A percentile compares a stretch with the other conserved stretches of the same genome.
Evolutionary conservation across 306 rosid species (phyloP).

Genomic region (Quillaja saponaria): DNA sequence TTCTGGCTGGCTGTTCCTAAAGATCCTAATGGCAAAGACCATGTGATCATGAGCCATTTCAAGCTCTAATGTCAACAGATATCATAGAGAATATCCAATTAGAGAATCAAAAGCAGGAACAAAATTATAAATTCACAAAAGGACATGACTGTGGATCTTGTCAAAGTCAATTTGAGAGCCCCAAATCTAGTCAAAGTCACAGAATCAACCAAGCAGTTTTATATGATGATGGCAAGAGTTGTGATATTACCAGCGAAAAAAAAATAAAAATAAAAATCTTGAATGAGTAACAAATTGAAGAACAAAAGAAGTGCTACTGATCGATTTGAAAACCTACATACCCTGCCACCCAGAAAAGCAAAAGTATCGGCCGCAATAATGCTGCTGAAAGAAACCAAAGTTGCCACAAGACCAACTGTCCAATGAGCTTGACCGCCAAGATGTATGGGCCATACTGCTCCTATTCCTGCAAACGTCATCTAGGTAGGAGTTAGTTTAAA

Average conservation of each 20-base stretch:
- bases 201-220: constrained; percentile 4
- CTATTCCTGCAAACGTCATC: constrained; percentile 42
- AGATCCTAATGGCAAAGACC: not conserved
- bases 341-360: constrained; percentile 96
- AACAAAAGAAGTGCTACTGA: constrained; percentile 19
- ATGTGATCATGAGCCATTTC: not conserved
- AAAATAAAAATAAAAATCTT: constrained; percentile 3
- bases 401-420: constrained; percentile 97
- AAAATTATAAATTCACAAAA: too few species aligned
- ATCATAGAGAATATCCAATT: not conserved
- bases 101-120: too few species aligned
- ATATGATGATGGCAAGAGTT: not conserved
- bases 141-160: too few species aligned
- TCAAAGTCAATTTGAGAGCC: not conserved
- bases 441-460: constrained; percentile 52
- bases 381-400: constrained; percentile 77
- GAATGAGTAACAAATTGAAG: constrained; percentile 16
- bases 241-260: constrained; percentile 1
- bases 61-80: not conserved
- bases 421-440: constrained; percentile 77
- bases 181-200: not conserved
- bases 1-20: not conserved
- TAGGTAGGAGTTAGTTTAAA: not conserved
- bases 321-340: constrained; percentile 36
- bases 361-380: constrained; percentile 92